These are phyloP conservation scores for Camellia granthamiana DNA, from an alignment of 148 eudicot genomes.

Conservation along the genomic window DNA sequence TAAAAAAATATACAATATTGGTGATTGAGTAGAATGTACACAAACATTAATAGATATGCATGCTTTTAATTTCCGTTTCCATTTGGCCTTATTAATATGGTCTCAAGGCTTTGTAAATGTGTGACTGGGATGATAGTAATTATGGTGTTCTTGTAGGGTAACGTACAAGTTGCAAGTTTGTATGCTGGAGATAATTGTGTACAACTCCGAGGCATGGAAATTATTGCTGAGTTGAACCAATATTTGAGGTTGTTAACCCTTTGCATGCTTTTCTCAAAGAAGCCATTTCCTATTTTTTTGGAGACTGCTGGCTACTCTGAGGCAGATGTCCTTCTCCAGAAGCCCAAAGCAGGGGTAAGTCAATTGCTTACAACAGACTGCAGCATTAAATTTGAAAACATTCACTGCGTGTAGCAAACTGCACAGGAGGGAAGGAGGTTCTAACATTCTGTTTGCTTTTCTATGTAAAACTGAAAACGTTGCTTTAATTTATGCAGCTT, in stretches of 20 bases:
- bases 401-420: background rate
- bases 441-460: background rate
- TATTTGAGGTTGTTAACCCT: conserved; percentile 60
- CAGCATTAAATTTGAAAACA: conserved; percentile 8
- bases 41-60: background rate
- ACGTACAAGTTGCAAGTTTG: conserved; percentile 72
- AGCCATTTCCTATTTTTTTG: conserved; percentile 90
- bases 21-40: background rate
- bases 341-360: conserved; percentile 97
- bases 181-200: conserved; percentile 78
- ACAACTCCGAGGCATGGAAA: conserved; percentile 65
- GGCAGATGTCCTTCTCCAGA: conserved; percentile 81
- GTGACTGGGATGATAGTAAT: background rate
- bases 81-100: background rate
- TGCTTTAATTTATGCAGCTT: conserved; percentile 46
- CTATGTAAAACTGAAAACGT: background rate
- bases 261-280: conserved; percentile 86
- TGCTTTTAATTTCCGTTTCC: background rate
- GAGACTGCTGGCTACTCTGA: conserved; percentile 76
- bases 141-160: conserved; percentile 52
- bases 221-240: conserved; percentile 58
- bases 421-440: background rate
- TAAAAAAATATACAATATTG: background rate
- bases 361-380: background rate
- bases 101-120: background rate